These are phyloP conservation scores for Phytophthora cactorum DNA, from an alignment of 352 stramenopile genomes.

Conservation along the genomic window DNA sequence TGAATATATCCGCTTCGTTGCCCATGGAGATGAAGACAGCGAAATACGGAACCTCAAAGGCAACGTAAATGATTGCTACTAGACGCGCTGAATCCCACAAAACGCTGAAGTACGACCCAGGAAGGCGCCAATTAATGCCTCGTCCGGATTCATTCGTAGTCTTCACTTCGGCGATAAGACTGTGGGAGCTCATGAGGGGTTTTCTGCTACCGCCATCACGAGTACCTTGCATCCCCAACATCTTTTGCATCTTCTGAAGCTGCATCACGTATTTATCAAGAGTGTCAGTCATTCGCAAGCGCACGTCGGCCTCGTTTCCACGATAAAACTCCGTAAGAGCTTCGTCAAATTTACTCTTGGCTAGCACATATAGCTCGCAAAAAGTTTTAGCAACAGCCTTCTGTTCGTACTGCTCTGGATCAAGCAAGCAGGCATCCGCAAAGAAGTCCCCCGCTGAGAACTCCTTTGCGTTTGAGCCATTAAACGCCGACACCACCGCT, in stretches of 20 bases:
- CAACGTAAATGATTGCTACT: slow-evolving; percentile 49
- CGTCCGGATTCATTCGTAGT: neutral
- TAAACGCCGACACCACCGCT: slow-evolving; percentile 50
- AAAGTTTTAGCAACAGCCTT: slow-evolving; percentile 79
- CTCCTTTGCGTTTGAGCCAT: slow-evolving; percentile 53
- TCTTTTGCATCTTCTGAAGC: slow-evolving; percentile 75
- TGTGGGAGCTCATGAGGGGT: slow-evolving; percentile 15
- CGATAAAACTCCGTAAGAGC: slow-evolving; percentile 66
- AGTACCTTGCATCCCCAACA: slow-evolving; percentile 55
- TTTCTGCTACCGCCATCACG: slow-evolving; percentile 13
- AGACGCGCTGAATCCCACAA: slow-evolving; percentile 57
- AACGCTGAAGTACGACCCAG: slow-evolving; percentile 53
- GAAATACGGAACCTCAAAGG: slow-evolving; percentile 75
- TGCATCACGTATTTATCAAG: slow-evolving; percentile 69
- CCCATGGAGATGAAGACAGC: slow-evolving; percentile 69
- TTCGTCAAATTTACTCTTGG: slow-evolving; percentile 66
- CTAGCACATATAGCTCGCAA: slow-evolving; percentile 78
- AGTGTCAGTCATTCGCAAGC: slow-evolving; percentile 47
- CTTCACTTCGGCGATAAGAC: neutral
- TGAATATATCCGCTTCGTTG: slow-evolving; percentile 48
- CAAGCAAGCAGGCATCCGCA: slow-evolving; percentile 58
- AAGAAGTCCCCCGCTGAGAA: slow-evolving; percentile 68
- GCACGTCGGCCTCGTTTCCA: slow-evolving; percentile 30
- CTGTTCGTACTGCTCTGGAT: slow-evolving; percentile 63
- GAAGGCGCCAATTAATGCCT: slow-evolving; percentile 39